Evolutionary conservation across 2,329 filamentous ascomycete species (phyloP).

Genomic region (Leptosphaerulina australis): DNA sequence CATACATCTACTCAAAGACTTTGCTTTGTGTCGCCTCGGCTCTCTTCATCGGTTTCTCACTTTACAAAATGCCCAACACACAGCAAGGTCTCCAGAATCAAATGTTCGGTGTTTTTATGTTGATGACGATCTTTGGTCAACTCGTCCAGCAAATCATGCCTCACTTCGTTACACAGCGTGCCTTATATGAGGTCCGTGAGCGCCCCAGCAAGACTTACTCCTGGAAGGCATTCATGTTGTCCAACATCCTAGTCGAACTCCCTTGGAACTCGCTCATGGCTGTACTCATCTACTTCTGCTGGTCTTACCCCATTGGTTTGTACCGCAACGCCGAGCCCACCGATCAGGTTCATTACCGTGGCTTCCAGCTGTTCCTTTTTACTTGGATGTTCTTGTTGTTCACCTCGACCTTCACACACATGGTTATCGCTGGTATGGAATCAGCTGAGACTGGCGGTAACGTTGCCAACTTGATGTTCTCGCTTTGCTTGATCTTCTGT

Average conservation of each 20-base stretch:
- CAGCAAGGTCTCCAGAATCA: constrained; percentile 84
- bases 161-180: constrained; percentile 80
- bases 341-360: constrained; percentile 68
- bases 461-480: constrained; percentile 76
- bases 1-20: constrained; percentile 85
- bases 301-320: constrained; percentile 86
- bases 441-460: constrained; percentile 77
- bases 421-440: constrained; percentile 77
- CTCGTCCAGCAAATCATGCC: constrained; percentile 83
- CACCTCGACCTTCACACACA: constrained; percentile 78
- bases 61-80: constrained; percentile 73
- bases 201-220: constrained; percentile 82
- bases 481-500: constrained; percentile 75
- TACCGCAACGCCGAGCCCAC: constrained; percentile 70
- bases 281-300: constrained; percentile 77
- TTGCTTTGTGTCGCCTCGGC: constrained; percentile 68
- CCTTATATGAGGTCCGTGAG: constrained; percentile 84
- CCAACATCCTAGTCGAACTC: constrained; percentile 82
- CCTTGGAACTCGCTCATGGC: constrained; percentile 82
- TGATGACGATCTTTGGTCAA: constrained; percentile 79
- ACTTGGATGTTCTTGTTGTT: constrained; percentile 78
- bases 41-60: constrained; percentile 83
- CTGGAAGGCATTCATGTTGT: constrained; percentile 84
- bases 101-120: constrained; percentile 85
- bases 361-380: constrained; percentile 79